Base-by-base conservation (phyloP, 2,329 filamentous ascomycete genomes). In the Seiridium unicorne region DNA sequence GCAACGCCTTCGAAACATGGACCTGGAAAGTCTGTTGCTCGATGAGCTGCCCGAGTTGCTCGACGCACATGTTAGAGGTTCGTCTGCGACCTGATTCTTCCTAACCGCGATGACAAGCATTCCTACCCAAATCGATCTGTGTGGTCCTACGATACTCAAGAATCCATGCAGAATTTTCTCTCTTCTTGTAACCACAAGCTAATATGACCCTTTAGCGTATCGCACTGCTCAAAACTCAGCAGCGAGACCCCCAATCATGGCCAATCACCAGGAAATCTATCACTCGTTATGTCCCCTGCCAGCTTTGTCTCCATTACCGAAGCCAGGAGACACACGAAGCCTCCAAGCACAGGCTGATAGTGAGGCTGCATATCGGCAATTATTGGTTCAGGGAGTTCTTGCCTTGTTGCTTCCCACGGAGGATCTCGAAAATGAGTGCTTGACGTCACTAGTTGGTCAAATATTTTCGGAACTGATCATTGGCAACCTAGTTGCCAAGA, bases 401-500 rank as follows among this genome's bases (percentile, higher is more conserved):
- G 89, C 92, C 32, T 82, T 97, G 57, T 83, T 99, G 13, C 82
- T 99, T 26, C 95, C 95, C 8, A 95, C 93, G 13, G 94, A 98
- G 70, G 94, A 98, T 73, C 80, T 98, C 44, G 88, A 94, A 69
- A 98, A 97, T 73, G 86, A 86, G 58, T 96, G 92, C 73, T 81
- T 98, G 68, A 89, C 91, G 60, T 84, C 91, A 42, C 81, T 99
- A 63, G 89, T 97, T 63, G 87, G 88, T 58, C 92, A 97, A 75
- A 90, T 98, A 65, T 82, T 98, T 63, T 91, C 93, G 5, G 93
- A 97, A 75, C 87, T 96, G 72, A 91, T 98, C 63, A 81, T 99
- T 64, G 92, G 92, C 63, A 93, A 92, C 67, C 84, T 90, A 60
- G 81, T 97, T 68, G 87, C 88, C 68, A 90, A 89, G 69, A 96